A percentile compares a stretch with the other conserved stretches of the same genome.
These are phyloP conservation scores for Sordaria brevicollis DNA, from an alignment of 495 filamentous ascomycete species.

Conservation along the genomic window DNA sequence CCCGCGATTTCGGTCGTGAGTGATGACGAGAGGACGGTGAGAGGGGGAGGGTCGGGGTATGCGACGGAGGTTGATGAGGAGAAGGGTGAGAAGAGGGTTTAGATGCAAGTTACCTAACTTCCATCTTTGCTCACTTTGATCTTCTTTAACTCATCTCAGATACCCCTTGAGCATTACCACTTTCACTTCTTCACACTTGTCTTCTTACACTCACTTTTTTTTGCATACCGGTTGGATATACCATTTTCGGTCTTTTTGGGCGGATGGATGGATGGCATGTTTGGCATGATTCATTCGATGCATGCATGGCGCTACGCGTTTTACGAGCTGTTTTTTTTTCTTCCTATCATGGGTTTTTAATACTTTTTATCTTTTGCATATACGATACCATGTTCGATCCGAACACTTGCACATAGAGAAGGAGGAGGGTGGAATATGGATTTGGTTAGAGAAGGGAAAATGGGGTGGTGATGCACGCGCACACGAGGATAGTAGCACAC, in stretches of 20 bases:
- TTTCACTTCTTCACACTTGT: not conserved
- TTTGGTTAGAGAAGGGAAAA: not conserved
- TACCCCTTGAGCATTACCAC: not conserved
- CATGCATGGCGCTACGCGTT: not conserved
- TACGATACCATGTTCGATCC: not conserved
- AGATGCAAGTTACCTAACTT: not conserved
- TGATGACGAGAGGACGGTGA: slow-evolving; percentile 15
- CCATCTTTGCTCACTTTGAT: not conserved
- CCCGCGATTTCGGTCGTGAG: slow-evolving; percentile 2
- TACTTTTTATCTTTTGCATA: not conserved
- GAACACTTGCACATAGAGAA: not conserved
- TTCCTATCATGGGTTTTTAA: not conserved
- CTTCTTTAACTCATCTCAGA: not conserved
- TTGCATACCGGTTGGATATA: not conserved
- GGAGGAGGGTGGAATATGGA: too few species aligned
- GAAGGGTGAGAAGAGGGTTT: slow-evolving; percentile 3
- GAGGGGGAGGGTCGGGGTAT: not conserved
- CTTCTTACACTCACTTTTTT: not conserved
- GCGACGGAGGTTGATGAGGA: slow-evolving; percentile 2
- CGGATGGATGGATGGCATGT: not conserved
- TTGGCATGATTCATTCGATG: not conserved
- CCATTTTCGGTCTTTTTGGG: not conserved
- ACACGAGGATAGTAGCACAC: not conserved
- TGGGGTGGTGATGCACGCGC: too few species aligned
- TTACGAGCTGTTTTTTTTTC: not conserved